A percentile compares a stretch with the other conserved stretches of the same genome.
Evolutionary conservation across 1,139 yeast species (phyloP).

Genomic region (Hyphopichia khmerensis): DNA sequence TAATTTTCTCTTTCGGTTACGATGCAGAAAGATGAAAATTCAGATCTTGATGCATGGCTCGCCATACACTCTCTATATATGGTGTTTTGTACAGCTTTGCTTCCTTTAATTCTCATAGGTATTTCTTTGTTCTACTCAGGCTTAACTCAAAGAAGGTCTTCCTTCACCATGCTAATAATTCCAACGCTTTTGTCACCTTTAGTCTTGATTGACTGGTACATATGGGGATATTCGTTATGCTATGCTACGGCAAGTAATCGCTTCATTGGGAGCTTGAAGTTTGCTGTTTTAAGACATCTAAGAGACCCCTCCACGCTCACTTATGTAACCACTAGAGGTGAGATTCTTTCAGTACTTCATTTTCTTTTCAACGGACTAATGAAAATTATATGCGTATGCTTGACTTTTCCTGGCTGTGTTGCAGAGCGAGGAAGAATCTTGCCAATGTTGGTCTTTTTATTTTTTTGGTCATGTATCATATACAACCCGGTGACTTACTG

Average conservation of each 20-base stretch:
- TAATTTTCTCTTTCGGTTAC: background rate
- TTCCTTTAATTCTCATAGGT: constrained; percentile 39
- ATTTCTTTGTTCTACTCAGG: constrained; percentile 58
- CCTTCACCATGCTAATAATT: constrained; percentile 53
- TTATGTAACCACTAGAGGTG: constrained; percentile 38
- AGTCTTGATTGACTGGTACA: constrained; percentile 52
- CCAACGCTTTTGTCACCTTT: constrained; percentile 45
- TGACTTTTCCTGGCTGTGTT: constrained; percentile 57
- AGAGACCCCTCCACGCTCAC: constrained; percentile 19
- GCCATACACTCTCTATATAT: constrained; percentile 39
- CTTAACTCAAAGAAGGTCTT: constrained; percentile 53
- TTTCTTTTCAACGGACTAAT: constrained; percentile 52
- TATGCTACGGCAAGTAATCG: constrained; percentile 40
- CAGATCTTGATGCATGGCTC: background rate
- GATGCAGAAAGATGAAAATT: background rate
- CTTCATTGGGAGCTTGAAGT: constrained; percentile 48
- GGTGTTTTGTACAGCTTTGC: constrained; percentile 34
- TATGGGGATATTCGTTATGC: constrained; percentile 59
- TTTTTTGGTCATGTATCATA: constrained; percentile 56
- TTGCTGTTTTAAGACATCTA: constrained; percentile 41
- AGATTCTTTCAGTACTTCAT: constrained; percentile 39
- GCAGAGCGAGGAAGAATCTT: constrained; percentile 57
- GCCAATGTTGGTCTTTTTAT: constrained; percentile 54
- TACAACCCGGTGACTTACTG: constrained; percentile 66
- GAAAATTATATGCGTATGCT: constrained; percentile 50